Base-by-base conservation (phyloP, 352 stramenopile species). In the Pythium insidiosum region DNA sequence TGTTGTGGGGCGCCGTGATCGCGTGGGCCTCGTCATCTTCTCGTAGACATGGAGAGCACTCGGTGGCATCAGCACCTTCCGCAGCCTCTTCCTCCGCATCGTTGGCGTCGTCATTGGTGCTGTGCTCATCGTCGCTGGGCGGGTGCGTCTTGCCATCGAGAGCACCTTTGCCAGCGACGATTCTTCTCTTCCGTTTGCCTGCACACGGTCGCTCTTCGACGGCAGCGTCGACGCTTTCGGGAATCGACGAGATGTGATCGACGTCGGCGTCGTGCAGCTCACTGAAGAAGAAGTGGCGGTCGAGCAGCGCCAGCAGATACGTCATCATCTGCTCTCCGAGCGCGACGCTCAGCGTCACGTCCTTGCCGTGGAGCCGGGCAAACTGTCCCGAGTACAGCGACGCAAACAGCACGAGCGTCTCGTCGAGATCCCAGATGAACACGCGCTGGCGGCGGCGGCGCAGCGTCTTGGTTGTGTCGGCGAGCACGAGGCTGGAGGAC, bases 311-410 rank as follows among this genome's bases (percentile, higher is more conserved):
- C 22, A 91, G 43, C 42, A 91, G 48, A 55, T 89, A 91, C 19
- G 68, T 78, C 79, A 91, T 91, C 79, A 91, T 91, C 53, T 85
- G 73, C 50, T 91, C 70, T 19, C 79, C 79, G 4, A 91, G 61
- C 22, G 57, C 66, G 15, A 89, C 63, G 39, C 79, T 75, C 11
- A 56, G 61, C 1, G 68, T 61, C 34, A 79, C 50, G 30, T 84
- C 76, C 38, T 83, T 83, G 20, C 67, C 66, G 37, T 83, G 69
- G 6, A 51, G 58, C 22, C 75, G 66, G 18, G 79, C 79, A 33
- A 88, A 91, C 7, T 67, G 53, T 12, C 79, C 76, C 15, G 69
- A 87, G 52, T 83, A 91, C 37, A 91, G 57, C 41, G 76, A 91
- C 19, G 74, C 78, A 44, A 91, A 89, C 16, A 91, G 61, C 43